Base-by-base conservation (phyloP, 2,329 filamentous ascomycete species). In the Aspergillus ruber region DNA sequence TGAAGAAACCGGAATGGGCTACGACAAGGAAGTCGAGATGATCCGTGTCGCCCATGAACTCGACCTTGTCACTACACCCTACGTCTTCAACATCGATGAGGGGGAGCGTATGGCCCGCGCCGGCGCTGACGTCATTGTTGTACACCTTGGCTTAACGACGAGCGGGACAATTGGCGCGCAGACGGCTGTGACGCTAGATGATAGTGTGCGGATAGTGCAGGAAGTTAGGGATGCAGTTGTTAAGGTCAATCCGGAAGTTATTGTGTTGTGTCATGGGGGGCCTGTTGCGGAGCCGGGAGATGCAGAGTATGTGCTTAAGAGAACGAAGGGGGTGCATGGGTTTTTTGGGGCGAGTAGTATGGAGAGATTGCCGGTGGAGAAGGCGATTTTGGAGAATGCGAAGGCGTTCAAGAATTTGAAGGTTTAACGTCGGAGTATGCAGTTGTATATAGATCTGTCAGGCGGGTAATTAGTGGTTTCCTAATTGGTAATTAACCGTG, bases 1-100 rank as follows among this genome's bases (percentile, higher is more conserved):
- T 1, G 85, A 88, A 60, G 83, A 86, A 63, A 87, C 84, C 1
- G 83, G 80, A 7, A 88, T 88, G 83, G 79, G 80, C 1, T 88
- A 82, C 58, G 77, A 75, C 13, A 67, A 75, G 6, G 84, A 88
- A 59, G 83, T 88, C 2, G 81, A 83, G 44, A 80, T 86, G 75
- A 76, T 88, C 41, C 71, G 72, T 8, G 57, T 73, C n/a, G 84
- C 85, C 1, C 76, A 74, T 40, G 67, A 74, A 38, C 66, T 84
- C 65, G 82, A 76, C 23, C 66, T 87, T 15, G 65, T 88, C 13
- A 88, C 84, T 0, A 83, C 83, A 6, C 84, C 84, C 0, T 88
- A 88, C 55, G 83, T 84, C 1, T 88, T 87, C 67, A 80, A 75
- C 43, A 72, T 75, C 1, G 76, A 80, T 0, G 81, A 87, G 58